Percentiles rank a stretch among this genome's conserved stretches.
Evolutionary conservation across 2,329 filamentous ascomycete species (phyloP).

Genomic region (Cercospora sp.): DNA sequence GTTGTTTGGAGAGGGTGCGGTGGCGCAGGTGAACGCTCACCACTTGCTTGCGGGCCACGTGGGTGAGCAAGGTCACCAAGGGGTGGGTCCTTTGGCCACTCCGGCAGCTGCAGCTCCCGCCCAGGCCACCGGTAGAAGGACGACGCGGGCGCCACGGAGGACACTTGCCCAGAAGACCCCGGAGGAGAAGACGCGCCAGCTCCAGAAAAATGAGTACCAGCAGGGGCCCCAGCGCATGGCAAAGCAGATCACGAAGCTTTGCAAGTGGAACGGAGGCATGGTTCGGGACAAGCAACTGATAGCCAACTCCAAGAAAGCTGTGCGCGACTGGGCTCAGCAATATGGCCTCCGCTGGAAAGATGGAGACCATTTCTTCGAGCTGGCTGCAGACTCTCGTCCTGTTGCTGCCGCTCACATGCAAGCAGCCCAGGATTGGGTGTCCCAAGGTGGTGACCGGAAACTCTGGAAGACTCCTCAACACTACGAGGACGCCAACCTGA

Average conservation of each 20-base stretch:
- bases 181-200: background rate
- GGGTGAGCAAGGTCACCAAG: background rate
- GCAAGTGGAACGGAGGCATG: background rate
- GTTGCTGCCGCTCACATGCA: background rate
- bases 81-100: background rate
- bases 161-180: background rate
- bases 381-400: background rate
- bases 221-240: background rate
- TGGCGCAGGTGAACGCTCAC: background rate
- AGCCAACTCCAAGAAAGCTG: background rate
- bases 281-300: background rate
- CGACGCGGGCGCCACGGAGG: background rate
- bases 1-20: background rate
- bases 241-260: constrained; percentile 5
- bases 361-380: background rate
- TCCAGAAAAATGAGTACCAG: background rate
- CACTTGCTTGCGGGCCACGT: background rate
- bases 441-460: background rate
- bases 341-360: background rate
- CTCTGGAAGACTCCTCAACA: background rate
- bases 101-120: background rate
- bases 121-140: background rate
- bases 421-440: background rate
- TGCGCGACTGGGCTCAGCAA: background rate
- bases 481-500: background rate